These are phyloP conservation scores for Vanrija humicola DNA, from an alignment of 1,284 basidiomycete genomes.

Conservation along the genomic window DNA sequence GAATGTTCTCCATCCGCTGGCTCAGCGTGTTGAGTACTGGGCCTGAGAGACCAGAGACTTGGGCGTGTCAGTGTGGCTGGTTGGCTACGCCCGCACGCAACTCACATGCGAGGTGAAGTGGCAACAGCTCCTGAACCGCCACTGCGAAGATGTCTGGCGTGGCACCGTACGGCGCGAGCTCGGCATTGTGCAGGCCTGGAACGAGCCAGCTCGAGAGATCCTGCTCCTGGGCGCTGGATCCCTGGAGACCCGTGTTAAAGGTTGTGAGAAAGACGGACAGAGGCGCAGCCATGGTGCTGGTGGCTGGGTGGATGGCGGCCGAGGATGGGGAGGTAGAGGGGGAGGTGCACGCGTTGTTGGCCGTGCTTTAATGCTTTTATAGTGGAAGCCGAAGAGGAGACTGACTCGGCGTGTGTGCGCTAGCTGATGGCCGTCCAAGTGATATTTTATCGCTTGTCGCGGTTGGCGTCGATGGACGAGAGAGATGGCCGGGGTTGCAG, in stretches of 20 bases:
- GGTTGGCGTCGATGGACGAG: too few species aligned
- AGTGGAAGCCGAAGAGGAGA: too few species aligned
- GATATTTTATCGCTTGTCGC: background rate
- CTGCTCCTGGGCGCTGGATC: conserved; percentile 42
- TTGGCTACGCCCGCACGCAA: conserved; percentile 26
- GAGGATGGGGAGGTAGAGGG: background rate
- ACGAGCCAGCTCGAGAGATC: conserved; percentile 47
- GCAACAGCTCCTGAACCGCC: conserved; percentile 91
- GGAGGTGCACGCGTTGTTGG: background rate
- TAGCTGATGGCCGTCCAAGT: background rate
- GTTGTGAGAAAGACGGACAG: conserved; percentile 49
- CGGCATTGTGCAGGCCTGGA: conserved; percentile 39
- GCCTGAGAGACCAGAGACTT: conserved; percentile 37
- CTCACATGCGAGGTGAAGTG: conserved; percentile 47
- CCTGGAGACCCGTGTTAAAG: conserved; percentile 49
- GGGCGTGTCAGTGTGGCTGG: background rate
- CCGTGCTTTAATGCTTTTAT: too few species aligned
- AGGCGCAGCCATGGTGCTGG: conserved; percentile 24
- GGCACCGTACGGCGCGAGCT: conserved; percentile 21
- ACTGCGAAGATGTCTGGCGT: conserved; percentile 79
- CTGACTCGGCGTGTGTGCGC: too few species aligned
- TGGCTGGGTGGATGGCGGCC: background rate
- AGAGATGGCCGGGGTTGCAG: background rate
- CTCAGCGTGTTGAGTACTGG: conserved; percentile 38
- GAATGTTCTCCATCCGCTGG: conserved; percentile 38